Evolutionary conservation across 1,284 basidiomycete genomes (phyloP), one percentile per base, ranked within the genome.

Genomic region (Sporisorium reilianum): DNA sequence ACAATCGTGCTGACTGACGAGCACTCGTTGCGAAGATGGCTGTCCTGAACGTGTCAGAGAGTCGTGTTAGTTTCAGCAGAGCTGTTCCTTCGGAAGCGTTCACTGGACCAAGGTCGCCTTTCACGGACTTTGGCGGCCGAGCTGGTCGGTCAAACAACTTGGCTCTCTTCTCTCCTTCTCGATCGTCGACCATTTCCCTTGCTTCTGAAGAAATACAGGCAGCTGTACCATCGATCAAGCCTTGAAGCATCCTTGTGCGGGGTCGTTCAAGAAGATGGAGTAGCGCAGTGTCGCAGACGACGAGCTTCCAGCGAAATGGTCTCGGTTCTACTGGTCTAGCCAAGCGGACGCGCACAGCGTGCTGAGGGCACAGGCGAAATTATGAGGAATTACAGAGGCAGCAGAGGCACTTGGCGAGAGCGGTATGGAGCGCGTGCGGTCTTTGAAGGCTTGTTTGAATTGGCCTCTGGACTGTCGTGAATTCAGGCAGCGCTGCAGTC

Each of bases 341-440:
- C 16, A 38, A 25, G 23, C 10, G 7, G 36, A 56, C 34, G 30
- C 22, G 36, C 18, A 18, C 53, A 30, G 42, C 23, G n/a, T 36
- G 55, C 16, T 16, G 25, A 44, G 36, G 30, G 38, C 30, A 46
- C 53, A 30, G 41, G 38, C 62, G 67, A 61, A 70, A 26, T 64
- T 70, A 70, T 26, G 46, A 70, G 67, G 67, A 61, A 61, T 64
- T 70, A 70, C 48, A 25, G n/a, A 14, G 7, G 12, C 4, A 36
- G 55, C 52, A 23, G 0, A 20, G 56, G 61, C 49, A 60, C 57
- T 56, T 32, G 41, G 26, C 42, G 42, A 57, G 49, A 20, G 20
- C n/a, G 22, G 23, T 7, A 20, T 41, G 28, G 18, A 50, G 46
- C 46, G n/a, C 26, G 28, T 52, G 57, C 67, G 67, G 67, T 55